Evolutionary conservation across 495 filamentous ascomycete genomes (phyloP), one percentile per base, ranked within the genome.

Genomic region (Aspergillus indologenus): DNA sequence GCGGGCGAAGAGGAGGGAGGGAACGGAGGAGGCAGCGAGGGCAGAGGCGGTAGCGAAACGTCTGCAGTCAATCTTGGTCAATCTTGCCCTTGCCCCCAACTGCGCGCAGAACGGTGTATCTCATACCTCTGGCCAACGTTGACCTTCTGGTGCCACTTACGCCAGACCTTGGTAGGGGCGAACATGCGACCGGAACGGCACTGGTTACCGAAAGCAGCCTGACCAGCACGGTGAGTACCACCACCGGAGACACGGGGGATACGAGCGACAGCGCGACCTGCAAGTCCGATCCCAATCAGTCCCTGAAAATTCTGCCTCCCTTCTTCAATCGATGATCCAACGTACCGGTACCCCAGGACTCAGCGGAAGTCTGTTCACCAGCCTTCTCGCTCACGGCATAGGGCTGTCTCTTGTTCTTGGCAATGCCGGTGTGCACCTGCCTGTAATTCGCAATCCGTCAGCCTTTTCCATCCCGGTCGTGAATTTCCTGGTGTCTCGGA

Each of bases 131-230:
- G 93, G 75, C 85, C 86, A 73, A 94, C 86, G 85, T 95, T 96
- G 88, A 98, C 84, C 90, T 98, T 98, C 82, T 96, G 90, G 85
- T 98, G 95, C 95, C 95, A 98, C 84, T 96, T 98, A 73, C 94
- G 84, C 94, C 94, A 98, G 82, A 96, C 90, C 87, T 98, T 98
- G 79, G 94, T 98, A 64, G 94, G 94, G 63, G 94, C 94, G 83
- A 98, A 98, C 95, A 98, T 98, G 81, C 94, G 95, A 80, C 94
- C 94, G 71, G 93, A 96, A 77, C 94, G 92, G 83, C 94, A 98
- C 91, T 89, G 86, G 88, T 98, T 98, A 88, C 94, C 94, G 81
- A 98, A 98, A 65, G 94, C 94, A 81, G 94, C 94, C 83, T 98
- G 94, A 82, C 94, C 94, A 75, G 94, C 94, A 85, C 94, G 94